Base-by-base conservation (phyloP, 202 grass and related monocot genomes). In the Carex sylvatica region DNA sequence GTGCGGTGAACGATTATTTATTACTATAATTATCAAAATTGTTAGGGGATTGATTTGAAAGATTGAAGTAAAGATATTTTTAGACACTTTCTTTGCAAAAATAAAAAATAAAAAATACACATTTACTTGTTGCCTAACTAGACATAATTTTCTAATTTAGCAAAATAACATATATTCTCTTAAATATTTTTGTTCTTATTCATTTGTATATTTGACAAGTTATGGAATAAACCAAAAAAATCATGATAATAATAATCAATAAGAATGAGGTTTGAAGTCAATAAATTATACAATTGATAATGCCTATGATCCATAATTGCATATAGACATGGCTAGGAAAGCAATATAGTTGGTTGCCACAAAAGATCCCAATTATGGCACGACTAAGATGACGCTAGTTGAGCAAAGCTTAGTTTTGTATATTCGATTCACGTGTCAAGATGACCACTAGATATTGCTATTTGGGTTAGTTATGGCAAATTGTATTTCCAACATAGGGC, bases 391-490 rank as follows among this genome's bases (percentile, higher is more conserved):
- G 72, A 56, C 49, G 49, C 23, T 9, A 75, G 14, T 55, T 31
- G 18, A 55, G 49, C 47, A 74, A 51, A 75, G 49, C 24, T 31
- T 75, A n/a, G 6, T 76, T 76, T 55, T 35, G 1, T 49, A 24
- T 75, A 19, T 56, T 76, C 73, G 26, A 0, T 76, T 56, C 73
- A 76, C 73, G 73, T 76, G 73, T 10, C 73, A 75, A 76, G 49
- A 36, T 76, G 8, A 76, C 26, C 73, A 76, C 73, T 58, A 58
- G 73, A 76, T 76, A 76, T 58, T 76, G 73, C 73, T 55, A 28
- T 31, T 33, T 54, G 42, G 69, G 11, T 31, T 75, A 31, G 23
- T 75, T 75, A 55, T 55, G 24, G 13, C 72, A 53, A 54, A 31
- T 75, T 31, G 6, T 14, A 23, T 54, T 75, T 75, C 12, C 1